phyloP scores from a whole-genome alignment of 1,284 basidiomycete species.

The Fistulinella staudtii region DNA sequence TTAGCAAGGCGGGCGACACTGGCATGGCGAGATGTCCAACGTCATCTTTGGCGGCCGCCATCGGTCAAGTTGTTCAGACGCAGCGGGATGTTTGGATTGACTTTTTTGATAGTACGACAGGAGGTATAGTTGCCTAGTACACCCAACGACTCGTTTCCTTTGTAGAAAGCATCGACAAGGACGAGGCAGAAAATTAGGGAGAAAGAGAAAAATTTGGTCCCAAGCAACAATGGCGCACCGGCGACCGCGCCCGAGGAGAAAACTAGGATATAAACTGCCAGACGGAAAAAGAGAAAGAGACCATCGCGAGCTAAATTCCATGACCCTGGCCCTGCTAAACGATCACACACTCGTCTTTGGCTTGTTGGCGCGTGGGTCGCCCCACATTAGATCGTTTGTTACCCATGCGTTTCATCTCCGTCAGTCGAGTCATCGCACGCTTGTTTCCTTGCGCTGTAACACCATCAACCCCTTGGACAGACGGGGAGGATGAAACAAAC shows the following conservation, averaged over 20 bases:
- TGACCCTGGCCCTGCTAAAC: conserved; percentile 39
- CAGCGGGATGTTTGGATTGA: too few species aligned
- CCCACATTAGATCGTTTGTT: conserved; percentile 68
- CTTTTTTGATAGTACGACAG: conserved; percentile 11
- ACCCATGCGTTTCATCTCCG: conserved; percentile 83
- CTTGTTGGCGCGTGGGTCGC: conserved; percentile 87
- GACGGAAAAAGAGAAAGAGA: conserved; percentile 1
- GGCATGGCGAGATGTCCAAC: conserved; percentile 15
- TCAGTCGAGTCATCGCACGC: conserved; percentile 90
- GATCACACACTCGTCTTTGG: conserved; percentile 88
- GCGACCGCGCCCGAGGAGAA: conserved; percentile 6
- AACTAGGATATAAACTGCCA: conserved; percentile 15
- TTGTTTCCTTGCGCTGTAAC: conserved; percentile 86
- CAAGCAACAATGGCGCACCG: conserved; percentile 4
- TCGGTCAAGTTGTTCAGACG: conserved; percentile 10
- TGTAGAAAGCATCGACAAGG: conserved; percentile 8
- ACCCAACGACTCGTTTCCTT: not conserved
- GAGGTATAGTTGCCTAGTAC: conserved; percentile 8
- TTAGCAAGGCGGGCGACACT: conserved; percentile 9
- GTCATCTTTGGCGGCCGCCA: conserved; percentile 28
- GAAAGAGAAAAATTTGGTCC: not conserved
- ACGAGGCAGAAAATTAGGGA: not conserved
- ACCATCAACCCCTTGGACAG: conserved; percentile 6
- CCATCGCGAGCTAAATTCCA: conserved; percentile 7
- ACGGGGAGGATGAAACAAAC: conserved; percentile 24